phyloP scores from a whole-genome alignment of 1,139 yeast genomes.

The Candida freyschussii region DNA sequence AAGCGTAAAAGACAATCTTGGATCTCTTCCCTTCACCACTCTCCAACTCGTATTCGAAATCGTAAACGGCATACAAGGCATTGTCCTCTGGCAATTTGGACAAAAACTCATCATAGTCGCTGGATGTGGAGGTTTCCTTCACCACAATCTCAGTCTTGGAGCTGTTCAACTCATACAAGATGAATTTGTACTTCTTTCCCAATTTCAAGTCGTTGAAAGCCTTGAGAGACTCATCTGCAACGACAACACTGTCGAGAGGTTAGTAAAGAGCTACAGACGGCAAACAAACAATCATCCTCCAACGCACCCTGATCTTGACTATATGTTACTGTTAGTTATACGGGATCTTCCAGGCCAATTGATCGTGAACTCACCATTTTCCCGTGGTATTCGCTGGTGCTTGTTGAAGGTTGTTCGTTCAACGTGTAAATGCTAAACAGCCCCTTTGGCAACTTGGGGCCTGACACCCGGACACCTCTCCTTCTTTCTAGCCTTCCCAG shows the following conservation, averaged over 20 bases:
- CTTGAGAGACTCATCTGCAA: slow-evolving; percentile 87
- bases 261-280: too few species aligned
- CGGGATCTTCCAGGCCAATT: too few species aligned
- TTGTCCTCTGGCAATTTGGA: slow-evolving; percentile 91
- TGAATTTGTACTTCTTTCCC: slow-evolving; percentile 84
- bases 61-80: slow-evolving; percentile 94
- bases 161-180: slow-evolving; percentile 76
- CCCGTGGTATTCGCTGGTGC: too few species aligned
- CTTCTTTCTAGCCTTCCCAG: too few species aligned
- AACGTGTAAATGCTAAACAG: too few species aligned
- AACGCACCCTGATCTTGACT: too few species aligned
- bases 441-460: too few species aligned
- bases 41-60: slow-evolving; percentile 88
- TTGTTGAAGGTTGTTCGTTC: too few species aligned
- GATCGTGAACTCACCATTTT: too few species aligned
- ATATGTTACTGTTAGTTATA: too few species aligned
- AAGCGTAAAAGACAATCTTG: slow-evolving; percentile 87
- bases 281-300: too few species aligned
- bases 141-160: slow-evolving; percentile 88
- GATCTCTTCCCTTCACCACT: slow-evolving; percentile 94
- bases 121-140: slow-evolving; percentile 70
- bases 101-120: slow-evolving; percentile 77
- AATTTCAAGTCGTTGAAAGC: slow-evolving; percentile 95
- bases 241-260: slow-evolving; percentile 66
- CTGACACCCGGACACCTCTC: too few species aligned